phyloP scores from a whole-genome alignment of 2,329 filamentous ascomycete species.

The Apiospora koreana region DNA sequence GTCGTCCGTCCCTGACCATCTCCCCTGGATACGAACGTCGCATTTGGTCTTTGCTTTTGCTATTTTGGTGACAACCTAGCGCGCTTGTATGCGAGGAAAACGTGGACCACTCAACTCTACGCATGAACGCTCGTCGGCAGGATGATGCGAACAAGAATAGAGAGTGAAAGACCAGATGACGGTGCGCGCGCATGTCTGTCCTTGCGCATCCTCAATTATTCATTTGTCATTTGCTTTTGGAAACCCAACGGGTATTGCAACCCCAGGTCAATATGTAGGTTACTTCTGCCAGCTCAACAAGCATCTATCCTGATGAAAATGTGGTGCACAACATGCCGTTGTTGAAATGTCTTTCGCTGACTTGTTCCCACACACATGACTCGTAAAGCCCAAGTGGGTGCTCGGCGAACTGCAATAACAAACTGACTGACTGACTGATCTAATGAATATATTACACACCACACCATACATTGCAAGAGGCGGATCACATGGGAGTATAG shows the following conservation, averaged over 20 bases:
- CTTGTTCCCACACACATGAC: background rate
- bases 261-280: background rate
- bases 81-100: background rate
- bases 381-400: background rate
- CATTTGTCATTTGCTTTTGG: background rate
- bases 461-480: background rate
- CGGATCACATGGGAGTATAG: background rate
- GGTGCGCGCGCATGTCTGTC: background rate
- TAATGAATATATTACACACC: background rate
- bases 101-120: background rate
- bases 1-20: background rate
- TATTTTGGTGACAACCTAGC: background rate
- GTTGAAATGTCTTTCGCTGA: background rate
- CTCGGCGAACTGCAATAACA: background rate
- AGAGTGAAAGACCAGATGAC: background rate
- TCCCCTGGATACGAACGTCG: background rate
- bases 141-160: background rate
- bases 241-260: background rate
- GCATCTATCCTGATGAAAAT: conserved; percentile 3
- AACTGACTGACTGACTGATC: background rate
- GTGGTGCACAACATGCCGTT: background rate
- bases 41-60: background rate
- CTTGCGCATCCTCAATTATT: background rate
- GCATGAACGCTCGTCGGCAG: background rate
- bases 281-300: background rate